Conservation (phyloP, 352 stramenopile genomes). For the Pythium apleroticum region DNA sequence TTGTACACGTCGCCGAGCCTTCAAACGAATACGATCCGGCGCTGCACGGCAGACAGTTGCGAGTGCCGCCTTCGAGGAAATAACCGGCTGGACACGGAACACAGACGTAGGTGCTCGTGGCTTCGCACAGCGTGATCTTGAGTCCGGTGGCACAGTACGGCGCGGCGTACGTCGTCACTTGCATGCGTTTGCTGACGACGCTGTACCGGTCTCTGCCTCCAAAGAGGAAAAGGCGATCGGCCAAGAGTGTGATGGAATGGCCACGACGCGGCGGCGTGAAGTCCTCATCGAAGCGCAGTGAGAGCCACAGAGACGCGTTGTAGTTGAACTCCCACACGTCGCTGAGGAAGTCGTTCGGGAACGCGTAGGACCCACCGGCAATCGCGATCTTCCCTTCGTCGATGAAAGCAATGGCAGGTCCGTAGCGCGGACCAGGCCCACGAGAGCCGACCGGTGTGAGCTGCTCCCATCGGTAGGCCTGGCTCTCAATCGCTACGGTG, state of each 20-base stretch:
- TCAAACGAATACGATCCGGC: constrained; percentile 45
- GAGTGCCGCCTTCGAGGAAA: constrained; percentile 57
- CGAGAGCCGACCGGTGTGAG: constrained; percentile 43
- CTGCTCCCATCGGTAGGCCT: constrained; percentile 56
- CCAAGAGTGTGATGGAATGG: constrained; percentile 53
- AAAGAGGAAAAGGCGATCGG: constrained; percentile 50
- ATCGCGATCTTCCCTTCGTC: constrained; percentile 63
- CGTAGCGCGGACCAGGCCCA: constrained; percentile 56
- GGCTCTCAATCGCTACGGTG: constrained; percentile 32
- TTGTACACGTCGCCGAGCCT: constrained; percentile 44
- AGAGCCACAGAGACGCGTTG: constrained; percentile 67
- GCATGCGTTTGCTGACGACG: constrained; percentile 52
- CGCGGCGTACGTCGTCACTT: constrained; percentile 49
- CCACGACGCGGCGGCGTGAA: constrained; percentile 49
- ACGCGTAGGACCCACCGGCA: constrained; percentile 65
- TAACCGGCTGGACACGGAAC: constrained; percentile 55
- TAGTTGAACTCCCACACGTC: constrained; percentile 75
- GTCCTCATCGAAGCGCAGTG: constrained; percentile 47
- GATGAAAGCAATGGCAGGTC: constrained; percentile 48
- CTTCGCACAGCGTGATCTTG: constrained; percentile 56
- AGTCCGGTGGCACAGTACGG: constrained; percentile 46
- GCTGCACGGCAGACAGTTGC: constrained; percentile 46
- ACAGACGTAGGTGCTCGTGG: constrained; percentile 57
- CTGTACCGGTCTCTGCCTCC: constrained; percentile 62
- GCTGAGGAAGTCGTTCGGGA: constrained; percentile 71